A percentile compares a stretch with the other conserved stretches of the same genome.
These are phyloP conservation scores for Odontarrhena argentea DNA, from an alignment of 345 rosid species.

Conservation along the genomic window DNA sequence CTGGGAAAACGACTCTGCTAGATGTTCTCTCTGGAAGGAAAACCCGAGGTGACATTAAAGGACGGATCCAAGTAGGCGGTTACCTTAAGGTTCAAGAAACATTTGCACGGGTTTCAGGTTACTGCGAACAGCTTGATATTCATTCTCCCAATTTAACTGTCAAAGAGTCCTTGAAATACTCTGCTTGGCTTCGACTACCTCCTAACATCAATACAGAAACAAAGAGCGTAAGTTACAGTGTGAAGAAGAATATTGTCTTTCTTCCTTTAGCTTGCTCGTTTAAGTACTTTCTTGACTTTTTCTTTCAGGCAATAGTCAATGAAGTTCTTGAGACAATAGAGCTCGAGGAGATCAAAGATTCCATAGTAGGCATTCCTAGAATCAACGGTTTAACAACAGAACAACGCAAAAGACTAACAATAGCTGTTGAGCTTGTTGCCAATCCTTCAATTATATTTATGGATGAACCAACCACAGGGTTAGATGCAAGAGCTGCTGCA, in stretches of 20 bases:
- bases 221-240: slow-evolving; percentile 19
- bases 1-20: slow-evolving; percentile 73
- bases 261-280: background rate
- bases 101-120: slow-evolving; percentile 65
- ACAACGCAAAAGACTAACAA: slow-evolving; percentile 51
- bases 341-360: slow-evolving; percentile 48
- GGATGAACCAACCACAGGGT: slow-evolving; percentile 60
- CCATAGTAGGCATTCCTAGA: slow-evolving; percentile 46
- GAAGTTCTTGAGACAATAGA: slow-evolving; percentile 52
- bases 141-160: slow-evolving; percentile 67
- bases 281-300: slow-evolving; percentile 14
- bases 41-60: slow-evolving; percentile 53
- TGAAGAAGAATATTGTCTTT: background rate
- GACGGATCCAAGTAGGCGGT: slow-evolving; percentile 57
- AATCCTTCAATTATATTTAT: slow-evolving; percentile 55
- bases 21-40: slow-evolving; percentile 76
- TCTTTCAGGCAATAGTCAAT: slow-evolving; percentile 38
- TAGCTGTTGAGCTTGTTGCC: slow-evolving; percentile 54
- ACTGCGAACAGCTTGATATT: slow-evolving; percentile 64
- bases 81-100: slow-evolving; percentile 58
- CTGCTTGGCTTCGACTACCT: slow-evolving; percentile 57
- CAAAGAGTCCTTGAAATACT: slow-evolving; percentile 54
- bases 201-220: slow-evolving; percentile 37
- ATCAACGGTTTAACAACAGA: slow-evolving; percentile 49
- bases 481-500: slow-evolving; percentile 60